These are phyloP conservation scores for Lentinula boryana DNA, from an alignment of 768 basidiomycete species.

Conservation along the genomic window DNA sequence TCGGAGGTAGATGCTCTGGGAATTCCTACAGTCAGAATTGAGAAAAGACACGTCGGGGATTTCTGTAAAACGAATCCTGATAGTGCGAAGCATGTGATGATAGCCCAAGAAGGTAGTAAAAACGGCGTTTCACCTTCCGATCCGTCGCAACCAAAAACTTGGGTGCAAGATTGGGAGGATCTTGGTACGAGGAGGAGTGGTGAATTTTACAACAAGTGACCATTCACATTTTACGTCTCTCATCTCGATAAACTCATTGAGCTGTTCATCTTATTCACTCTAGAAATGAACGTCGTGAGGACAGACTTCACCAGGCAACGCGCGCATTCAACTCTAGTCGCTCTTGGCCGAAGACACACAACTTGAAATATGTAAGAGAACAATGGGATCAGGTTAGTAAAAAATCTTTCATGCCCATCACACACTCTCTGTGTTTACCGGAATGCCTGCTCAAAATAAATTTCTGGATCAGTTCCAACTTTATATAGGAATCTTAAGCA, in stretches of 20 bases:
- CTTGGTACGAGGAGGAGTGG: not conserved
- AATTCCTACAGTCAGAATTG: conserved; percentile 56
- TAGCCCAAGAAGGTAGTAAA: not conserved
- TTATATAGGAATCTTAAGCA: conserved; percentile 51
- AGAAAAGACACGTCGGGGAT: conserved; percentile 44
- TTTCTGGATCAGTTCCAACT: conserved; percentile 47
- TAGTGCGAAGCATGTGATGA: not conserved
- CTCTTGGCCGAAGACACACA: conserved; percentile 15
- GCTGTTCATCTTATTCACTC: too few species aligned
- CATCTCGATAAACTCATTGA: not conserved
- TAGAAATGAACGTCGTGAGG: not conserved
- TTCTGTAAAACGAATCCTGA: conserved; percentile 48
- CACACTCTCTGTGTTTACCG: not conserved
- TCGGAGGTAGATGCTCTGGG: conserved; percentile 65
- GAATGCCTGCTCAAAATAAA: not conserved
- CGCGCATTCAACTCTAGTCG: conserved; percentile 18
- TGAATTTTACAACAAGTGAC: not conserved
- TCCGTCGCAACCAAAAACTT: conserved; percentile 30
- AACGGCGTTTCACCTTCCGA: not conserved
- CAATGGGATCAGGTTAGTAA: conserved; percentile 61
- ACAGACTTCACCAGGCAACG: conserved; percentile 18
- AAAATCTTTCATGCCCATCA: too few species aligned
- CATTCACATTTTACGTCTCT: not conserved
- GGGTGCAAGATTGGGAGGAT: not conserved
- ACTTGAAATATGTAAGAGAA: conserved; percentile 26